Conservation (phyloP, 2,329 filamentous ascomycete genomes). For the Verticillium klebahnii region DNA sequence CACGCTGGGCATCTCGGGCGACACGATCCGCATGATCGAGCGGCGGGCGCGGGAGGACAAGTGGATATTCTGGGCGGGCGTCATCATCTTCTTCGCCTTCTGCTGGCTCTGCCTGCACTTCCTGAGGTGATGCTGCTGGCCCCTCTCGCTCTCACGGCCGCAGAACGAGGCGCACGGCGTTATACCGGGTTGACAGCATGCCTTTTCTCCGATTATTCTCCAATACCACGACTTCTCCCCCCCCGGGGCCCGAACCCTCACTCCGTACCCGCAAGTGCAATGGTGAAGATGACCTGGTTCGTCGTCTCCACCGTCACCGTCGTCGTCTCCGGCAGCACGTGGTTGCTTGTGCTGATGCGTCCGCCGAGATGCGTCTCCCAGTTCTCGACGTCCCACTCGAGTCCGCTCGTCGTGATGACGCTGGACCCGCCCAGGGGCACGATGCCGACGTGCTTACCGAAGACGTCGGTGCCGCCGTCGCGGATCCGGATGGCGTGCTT, state of each 20-base stretch:
- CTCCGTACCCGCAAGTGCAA: constrained; percentile 46
- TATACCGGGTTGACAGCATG: background rate
- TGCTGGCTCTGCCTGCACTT: constrained; percentile 89
- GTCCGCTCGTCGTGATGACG: constrained; percentile 70
- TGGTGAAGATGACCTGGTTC: constrained; percentile 67
- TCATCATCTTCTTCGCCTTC: constrained; percentile 82
- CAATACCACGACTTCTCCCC: background rate
- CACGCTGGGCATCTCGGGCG: constrained; percentile 86
- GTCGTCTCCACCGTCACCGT: constrained; percentile 60
- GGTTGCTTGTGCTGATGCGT: constrained; percentile 75
- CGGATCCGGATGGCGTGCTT: constrained; percentile 65
- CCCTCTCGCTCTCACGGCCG: background rate
- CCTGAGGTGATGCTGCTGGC: constrained; percentile 52
- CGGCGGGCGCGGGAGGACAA: constrained; percentile 89
- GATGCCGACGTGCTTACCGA: constrained; percentile 80
- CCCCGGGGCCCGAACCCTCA: constrained; percentile 10
- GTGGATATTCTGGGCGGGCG: constrained; percentile 92
- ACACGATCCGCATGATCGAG: constrained; percentile 97
- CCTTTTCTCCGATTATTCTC: background rate
- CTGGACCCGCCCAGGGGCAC: constrained; percentile 77
- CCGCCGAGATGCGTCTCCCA: constrained; percentile 77
- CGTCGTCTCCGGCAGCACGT: constrained; percentile 55
- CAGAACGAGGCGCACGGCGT: constrained; percentile 7
- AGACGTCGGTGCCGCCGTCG: constrained; percentile 42
- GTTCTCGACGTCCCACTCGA: constrained; percentile 85